phyloP scores from a whole-genome alignment of 1,284 basidiomycete species.

The Sporisorium sorghi region DNA sequence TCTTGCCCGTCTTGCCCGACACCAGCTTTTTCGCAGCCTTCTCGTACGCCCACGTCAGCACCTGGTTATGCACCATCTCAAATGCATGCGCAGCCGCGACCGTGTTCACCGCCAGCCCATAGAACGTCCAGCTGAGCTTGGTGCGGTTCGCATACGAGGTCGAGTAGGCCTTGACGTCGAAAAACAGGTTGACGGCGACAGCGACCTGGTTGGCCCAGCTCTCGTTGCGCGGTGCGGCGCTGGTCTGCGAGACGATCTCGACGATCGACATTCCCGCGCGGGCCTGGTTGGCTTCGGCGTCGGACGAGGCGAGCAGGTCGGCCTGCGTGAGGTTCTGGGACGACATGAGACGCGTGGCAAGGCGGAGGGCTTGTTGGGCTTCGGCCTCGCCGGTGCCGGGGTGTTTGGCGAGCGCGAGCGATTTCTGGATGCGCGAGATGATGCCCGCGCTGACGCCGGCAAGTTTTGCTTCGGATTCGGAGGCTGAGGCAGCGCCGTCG shows the following conservation, averaged over 20 bases:
- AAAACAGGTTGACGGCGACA: constrained; percentile 48
- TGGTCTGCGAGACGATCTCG: constrained; percentile 48
- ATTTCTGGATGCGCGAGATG: constrained; percentile 52
- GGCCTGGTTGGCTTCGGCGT: constrained; percentile 21
- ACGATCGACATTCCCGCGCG: constrained; percentile 48
- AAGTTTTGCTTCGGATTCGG: constrained; percentile 35
- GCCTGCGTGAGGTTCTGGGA: constrained; percentile 54
- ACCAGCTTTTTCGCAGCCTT: constrained; percentile 19
- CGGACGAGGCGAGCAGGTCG: constrained; percentile 43
- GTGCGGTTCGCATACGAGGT: constrained; percentile 37
- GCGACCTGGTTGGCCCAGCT: constrained; percentile 50
- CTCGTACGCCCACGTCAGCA: constrained; percentile 46
- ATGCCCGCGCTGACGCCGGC: constrained; percentile 35
- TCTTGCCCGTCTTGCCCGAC: constrained; percentile 44
- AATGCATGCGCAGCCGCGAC: constrained; percentile 56
- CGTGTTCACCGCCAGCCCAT: constrained; percentile 54
- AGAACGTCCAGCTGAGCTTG: constrained; percentile 52
- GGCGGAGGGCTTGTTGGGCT: constrained; percentile 48
- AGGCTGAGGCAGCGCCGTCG: constrained; percentile 24
- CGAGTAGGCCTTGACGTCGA: constrained; percentile 50
- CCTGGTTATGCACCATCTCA: constrained; percentile 59
- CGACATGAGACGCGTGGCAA: constrained; percentile 49
- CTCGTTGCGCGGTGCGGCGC: constrained; percentile 36
- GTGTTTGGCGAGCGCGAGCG: constrained; percentile 50
- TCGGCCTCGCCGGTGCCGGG: constrained; percentile 52